Evolutionary conservation across 208 protist genomes (phyloP).

Genomic region (Wallacemonas sp.): DNA sequence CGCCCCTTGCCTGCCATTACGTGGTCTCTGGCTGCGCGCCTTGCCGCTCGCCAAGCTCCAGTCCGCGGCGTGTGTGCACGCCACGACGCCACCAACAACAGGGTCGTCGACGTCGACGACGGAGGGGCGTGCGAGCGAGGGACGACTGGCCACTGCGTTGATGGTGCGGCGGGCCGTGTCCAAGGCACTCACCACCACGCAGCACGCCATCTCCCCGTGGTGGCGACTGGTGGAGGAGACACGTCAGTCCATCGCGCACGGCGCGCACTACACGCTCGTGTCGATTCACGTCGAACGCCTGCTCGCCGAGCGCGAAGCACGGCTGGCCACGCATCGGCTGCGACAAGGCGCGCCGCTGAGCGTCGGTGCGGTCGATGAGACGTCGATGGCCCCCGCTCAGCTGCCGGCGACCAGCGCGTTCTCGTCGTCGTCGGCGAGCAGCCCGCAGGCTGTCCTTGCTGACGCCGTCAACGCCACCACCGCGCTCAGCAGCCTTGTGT

Average conservation of each 20-base stretch:
- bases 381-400: no score
- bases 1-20: slow-evolving; percentile 14
- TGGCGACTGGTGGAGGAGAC: neutral
- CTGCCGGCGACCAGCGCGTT: no score
- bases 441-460: neutral
- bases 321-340: neutral
- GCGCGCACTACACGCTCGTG: neutral
- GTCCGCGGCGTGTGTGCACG: no score
- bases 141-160: neutral
- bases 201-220: slow-evolving; percentile 2
- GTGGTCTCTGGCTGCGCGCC: neutral
- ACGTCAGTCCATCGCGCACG: neutral
- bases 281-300: neutral
- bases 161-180: neutral
- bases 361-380: no score
- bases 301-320: neutral
- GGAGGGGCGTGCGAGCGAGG: no score
- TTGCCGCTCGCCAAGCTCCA: no score
- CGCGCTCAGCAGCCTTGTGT: neutral
- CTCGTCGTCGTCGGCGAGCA: neutral
- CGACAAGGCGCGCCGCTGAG: no score
- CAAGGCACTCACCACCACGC: neutral
- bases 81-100: no score
- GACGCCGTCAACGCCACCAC: neutral
- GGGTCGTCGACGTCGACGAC: no score